Evolutionary conservation across 352 stramenopile species (phyloP).

Genomic region (Nothophytophthora sp.): DNA sequence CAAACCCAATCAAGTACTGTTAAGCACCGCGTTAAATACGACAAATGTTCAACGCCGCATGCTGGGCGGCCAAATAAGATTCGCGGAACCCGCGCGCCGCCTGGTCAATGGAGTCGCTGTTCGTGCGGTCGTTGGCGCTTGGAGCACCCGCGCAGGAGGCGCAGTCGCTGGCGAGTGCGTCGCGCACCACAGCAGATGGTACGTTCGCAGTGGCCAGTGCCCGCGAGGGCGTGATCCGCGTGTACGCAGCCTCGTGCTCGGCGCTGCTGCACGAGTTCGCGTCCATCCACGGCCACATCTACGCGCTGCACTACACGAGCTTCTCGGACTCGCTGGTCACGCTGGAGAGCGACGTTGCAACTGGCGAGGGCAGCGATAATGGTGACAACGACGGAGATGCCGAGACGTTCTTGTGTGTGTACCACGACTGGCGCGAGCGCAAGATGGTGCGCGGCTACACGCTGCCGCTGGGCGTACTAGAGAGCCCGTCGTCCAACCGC

Average conservation of each 20-base stretch:
- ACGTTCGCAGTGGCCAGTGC: constrained; percentile 77
- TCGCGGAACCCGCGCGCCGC: neutral
- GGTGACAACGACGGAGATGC: constrained; percentile 38
- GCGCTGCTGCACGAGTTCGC: constrained; percentile 82
- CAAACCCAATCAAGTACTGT: constrained; percentile 5
- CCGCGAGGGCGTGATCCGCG: constrained; percentile 68
- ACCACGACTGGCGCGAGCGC: constrained; percentile 85
- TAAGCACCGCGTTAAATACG: too few species aligned
- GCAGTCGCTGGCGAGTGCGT: constrained; percentile 61
- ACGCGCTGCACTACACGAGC: constrained; percentile 82
- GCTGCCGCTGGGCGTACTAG: constrained; percentile 72
- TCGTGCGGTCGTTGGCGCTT: constrained; percentile 64
- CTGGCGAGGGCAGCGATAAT: neutral
- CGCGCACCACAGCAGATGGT: constrained; percentile 58
- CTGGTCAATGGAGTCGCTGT: constrained; percentile 61
- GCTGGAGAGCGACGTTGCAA: constrained; percentile 76
- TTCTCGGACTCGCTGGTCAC: constrained; percentile 88
- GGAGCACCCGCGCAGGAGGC: constrained; percentile 27
- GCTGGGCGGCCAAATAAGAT: neutral
- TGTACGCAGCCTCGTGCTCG: constrained; percentile 78
- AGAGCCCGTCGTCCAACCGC: constrained; percentile 50
- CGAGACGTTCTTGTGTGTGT: constrained; percentile 86
- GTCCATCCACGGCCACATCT: constrained; percentile 69
- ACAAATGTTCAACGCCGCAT: neutral
- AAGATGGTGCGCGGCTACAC: constrained; percentile 84